Percentiles rank a stretch among this genome's conserved stretches.
Evolutionary conservation across 176 grass and related monocot genomes (phyloP).

Genomic region (Lolium multiflorum): DNA sequence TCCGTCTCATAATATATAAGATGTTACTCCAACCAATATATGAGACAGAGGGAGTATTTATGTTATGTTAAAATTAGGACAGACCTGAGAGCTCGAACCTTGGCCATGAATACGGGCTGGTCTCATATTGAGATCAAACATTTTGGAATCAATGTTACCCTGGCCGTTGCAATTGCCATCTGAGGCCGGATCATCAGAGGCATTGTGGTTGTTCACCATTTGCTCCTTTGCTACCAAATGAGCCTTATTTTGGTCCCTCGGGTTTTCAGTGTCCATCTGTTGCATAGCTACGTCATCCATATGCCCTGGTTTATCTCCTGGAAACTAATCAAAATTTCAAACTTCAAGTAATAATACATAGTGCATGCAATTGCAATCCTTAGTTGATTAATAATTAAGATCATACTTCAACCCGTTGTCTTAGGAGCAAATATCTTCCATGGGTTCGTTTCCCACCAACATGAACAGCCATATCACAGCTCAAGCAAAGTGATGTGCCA

Average conservation of each 20-base stretch:
- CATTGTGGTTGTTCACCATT: slow-evolving; percentile 61
- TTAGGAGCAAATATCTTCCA: slow-evolving; percentile 88
- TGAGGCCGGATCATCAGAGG: slow-evolving; percentile 45
- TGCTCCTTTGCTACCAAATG: slow-evolving; percentile 53
- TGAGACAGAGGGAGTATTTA: too few relatives aligned
- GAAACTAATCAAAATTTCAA: slow-evolving; percentile 65
- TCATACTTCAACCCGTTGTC: slow-evolving; percentile 92
- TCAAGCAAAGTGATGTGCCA: slow-evolving; percentile 93
- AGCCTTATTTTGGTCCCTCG: slow-evolving; percentile 54
- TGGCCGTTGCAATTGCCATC: slow-evolving; percentile 58
- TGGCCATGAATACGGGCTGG: slow-evolving; percentile 71
- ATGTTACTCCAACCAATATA: too few relatives aligned
- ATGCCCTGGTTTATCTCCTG: slow-evolving; percentile 82
- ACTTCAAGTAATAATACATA: slow-evolving; percentile 21
- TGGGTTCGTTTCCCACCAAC: slow-evolving; percentile 96
- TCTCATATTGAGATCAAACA: slow-evolving; percentile 92
- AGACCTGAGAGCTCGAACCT: slow-evolving; percentile 85
- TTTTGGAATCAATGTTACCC: slow-evolving; percentile 81
- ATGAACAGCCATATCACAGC: slow-evolving; percentile 98
- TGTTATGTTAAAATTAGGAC: neutral
- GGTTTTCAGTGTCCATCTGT: slow-evolving; percentile 60
- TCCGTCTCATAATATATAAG: too few relatives aligned
- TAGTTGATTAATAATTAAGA: slow-evolving; percentile 21
- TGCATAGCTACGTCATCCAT: slow-evolving; percentile 72
- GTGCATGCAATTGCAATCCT: slow-evolving; percentile 15